Evolutionary conservation across 202 grass and related monocot species (phyloP).

Genomic region (Dendrocalamus latiflorus): DNA sequence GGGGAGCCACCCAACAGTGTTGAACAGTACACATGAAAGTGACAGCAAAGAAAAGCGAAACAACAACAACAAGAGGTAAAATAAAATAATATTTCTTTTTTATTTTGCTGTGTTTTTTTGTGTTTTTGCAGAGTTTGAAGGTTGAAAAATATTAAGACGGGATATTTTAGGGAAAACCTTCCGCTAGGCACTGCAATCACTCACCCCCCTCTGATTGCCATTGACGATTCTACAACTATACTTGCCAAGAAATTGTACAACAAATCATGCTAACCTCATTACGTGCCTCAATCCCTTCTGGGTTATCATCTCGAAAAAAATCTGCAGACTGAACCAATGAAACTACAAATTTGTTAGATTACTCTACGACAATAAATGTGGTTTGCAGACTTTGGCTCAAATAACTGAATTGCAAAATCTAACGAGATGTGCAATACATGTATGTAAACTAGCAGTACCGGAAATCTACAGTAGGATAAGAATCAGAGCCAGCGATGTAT

Average conservation of each 20-base stretch:
- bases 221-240: not conserved
- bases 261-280: slow-evolving; percentile 70
- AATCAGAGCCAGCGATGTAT: slow-evolving; percentile 11
- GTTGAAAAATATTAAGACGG: no score
- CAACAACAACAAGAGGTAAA: no score
- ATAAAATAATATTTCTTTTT: no score
- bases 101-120: no score
- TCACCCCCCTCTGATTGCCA: no score
- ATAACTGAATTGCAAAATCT: slow-evolving; percentile 3
- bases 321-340: slow-evolving; percentile 66
- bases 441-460: not conserved
- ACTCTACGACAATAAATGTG: not conserved
- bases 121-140: no score
- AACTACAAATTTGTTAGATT: slow-evolving; percentile 26
- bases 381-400: slow-evolving; percentile 5
- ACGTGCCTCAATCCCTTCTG: slow-evolving; percentile 87
- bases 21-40: no score
- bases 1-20: no score
- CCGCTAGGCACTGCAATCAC: no score
- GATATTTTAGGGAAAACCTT: no score
- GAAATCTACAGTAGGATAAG: not conserved
- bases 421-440: not conserved
- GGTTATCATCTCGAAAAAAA: slow-evolving; percentile 95
- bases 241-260: slow-evolving; percentile 1
- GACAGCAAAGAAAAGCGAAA: no score